Evolutionary conservation across 306 rosid species (phyloP).

Genomic region (Acacia confusa): DNA sequence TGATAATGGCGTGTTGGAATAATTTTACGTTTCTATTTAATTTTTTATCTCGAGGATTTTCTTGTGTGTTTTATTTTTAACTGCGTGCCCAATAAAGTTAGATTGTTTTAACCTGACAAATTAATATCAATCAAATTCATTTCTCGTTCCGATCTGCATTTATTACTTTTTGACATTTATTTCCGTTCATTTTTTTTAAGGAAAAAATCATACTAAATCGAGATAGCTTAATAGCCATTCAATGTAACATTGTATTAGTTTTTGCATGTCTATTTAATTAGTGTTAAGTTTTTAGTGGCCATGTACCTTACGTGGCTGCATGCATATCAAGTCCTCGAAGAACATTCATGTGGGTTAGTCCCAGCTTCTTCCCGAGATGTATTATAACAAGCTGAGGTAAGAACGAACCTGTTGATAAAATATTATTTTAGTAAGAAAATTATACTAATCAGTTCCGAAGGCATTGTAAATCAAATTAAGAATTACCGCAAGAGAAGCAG

Average conservation of each 20-base stretch:
- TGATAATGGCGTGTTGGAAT: background rate
- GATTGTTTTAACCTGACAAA: background rate
- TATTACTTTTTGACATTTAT: background rate
- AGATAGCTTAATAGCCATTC: background rate
- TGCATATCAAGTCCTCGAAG: background rate
- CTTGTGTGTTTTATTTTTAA: background rate
- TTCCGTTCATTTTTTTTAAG: background rate
- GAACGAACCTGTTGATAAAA: too few relatives aligned
- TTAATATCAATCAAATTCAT: background rate
- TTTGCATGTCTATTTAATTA: background rate
- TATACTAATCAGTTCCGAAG: background rate
- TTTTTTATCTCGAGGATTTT: background rate
- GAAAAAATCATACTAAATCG: background rate
- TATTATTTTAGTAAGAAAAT: too few relatives aligned
- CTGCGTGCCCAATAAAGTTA: background rate
- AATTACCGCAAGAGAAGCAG: background rate
- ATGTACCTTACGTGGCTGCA: background rate
- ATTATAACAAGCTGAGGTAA: too few relatives aligned
- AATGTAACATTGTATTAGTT: background rate
- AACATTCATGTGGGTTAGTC: background rate
- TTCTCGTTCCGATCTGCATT: background rate
- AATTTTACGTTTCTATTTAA: background rate
- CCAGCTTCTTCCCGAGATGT: background rate
- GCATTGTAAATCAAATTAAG: background rate
- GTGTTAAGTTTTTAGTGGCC: too few relatives aligned